Conservation (phyloP, 2,329 filamentous ascomycete genomes). For the Alternaria ethzedia region DNA sequence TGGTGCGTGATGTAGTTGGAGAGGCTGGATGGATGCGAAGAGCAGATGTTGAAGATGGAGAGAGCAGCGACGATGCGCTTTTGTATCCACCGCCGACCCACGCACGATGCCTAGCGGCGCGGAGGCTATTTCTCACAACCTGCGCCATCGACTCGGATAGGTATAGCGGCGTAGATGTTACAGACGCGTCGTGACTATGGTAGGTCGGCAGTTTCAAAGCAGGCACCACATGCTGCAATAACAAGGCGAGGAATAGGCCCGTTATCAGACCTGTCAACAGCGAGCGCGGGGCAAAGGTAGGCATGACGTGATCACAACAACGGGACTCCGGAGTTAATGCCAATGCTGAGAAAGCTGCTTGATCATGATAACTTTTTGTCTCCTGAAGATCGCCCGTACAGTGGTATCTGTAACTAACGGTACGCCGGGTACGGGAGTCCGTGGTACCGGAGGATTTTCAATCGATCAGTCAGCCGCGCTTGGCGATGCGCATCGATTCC, state of each 20-base stretch:
- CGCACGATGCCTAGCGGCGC: conserved; percentile 30
- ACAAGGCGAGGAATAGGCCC: conserved; percentile 34
- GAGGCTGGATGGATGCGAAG: conserved; percentile 6
- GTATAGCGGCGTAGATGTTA: conserved; percentile 12
- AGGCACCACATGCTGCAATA: conserved; percentile 30
- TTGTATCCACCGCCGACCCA: conserved; percentile 25
- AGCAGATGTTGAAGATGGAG: conserved; percentile 6
- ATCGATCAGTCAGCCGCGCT: conserved; percentile 8
- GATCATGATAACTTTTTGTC: not conserved
- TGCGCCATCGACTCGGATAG: conserved; percentile 33
- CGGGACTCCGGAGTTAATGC: conserved; percentile 5
- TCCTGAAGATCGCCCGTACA: not conserved
- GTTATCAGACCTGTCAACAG: conserved; percentile 31
- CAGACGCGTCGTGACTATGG: conserved; percentile 7
- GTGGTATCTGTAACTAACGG: not conserved
- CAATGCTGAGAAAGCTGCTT: not conserved
- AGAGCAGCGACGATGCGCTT: conserved; percentile 15
- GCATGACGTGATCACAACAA: conserved; percentile 23
- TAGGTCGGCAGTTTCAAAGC: conserved; percentile 24
- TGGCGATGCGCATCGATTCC: conserved; percentile 3
- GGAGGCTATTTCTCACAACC: conserved; percentile 44
- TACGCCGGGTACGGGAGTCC: not conserved
- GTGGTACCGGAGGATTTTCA: conserved; percentile 4
- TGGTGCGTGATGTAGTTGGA: conserved; percentile 38
- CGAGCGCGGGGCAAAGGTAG: conserved; percentile 20